Percentiles rank a stretch among this genome's conserved stretches.
These are phyloP conservation scores for Saksenaea vasiformis DNA, from an alignment of 371 early-diverging fungal genomes.

Conservation along the genomic window DNA sequence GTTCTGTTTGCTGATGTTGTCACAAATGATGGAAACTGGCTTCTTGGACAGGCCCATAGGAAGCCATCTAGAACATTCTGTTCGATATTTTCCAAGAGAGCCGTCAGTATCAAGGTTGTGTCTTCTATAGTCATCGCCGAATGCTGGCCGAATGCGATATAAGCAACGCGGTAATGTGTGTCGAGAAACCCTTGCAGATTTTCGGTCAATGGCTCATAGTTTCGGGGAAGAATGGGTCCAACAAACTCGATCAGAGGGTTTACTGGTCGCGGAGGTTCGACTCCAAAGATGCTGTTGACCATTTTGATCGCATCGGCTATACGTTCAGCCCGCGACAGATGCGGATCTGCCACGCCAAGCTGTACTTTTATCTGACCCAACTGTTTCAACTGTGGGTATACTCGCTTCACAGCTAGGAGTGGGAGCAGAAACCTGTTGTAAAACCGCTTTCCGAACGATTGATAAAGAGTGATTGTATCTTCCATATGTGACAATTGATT, in stretches of 20 bases:
- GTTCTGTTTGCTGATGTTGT: conserved; percentile 10
- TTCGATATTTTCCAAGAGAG: conserved; percentile 22
- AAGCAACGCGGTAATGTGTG: conserved; percentile 21
- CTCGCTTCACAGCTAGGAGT: not conserved
- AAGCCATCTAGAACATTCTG: conserved; percentile 29
- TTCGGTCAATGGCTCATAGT: conserved; percentile 16
- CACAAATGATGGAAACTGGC: conserved; percentile 8
- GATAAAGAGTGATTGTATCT: conserved; percentile 13
- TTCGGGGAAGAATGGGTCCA: conserved; percentile 31
- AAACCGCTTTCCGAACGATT: conserved; percentile 15
- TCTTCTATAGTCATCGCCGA: conserved; percentile 10
- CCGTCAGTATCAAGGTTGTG: conserved; percentile 12
- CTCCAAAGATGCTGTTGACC: conserved; percentile 25
- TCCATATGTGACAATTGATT: not conserved
- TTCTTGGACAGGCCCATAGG: conserved; percentile 28
- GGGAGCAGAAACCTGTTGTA: conserved; percentile 20
- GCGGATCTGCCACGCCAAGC: not conserved
- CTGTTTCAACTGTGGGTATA: not conserved
- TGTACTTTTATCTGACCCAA: not conserved
- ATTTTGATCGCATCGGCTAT: conserved; percentile 21
- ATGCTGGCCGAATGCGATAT: conserved; percentile 41
- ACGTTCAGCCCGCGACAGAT: not conserved
- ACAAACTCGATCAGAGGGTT: conserved; percentile 35
- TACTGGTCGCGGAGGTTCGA: conserved; percentile 25
- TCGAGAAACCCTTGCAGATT: conserved; percentile 20